Conservation (phyloP, 345 rosid genomes). For the Euphorbia lathyris region DNA sequence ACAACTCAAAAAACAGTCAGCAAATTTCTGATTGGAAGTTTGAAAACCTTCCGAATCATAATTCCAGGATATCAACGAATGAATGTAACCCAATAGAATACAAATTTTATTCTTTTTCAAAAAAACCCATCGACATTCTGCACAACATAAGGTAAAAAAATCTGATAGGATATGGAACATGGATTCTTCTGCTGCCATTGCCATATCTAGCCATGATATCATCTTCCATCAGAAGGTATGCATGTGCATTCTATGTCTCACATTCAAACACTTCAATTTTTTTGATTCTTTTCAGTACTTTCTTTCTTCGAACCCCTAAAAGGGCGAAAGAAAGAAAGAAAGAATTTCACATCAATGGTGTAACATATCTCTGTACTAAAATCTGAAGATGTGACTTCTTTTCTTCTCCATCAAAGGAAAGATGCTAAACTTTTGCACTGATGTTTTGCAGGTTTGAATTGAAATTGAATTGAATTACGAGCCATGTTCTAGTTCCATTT, state of each 20-base stretch:
- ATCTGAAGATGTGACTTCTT: constrained; percentile 21
- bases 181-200: background rate
- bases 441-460: background rate
- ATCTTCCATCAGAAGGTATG: background rate
- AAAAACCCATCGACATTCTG: no score
- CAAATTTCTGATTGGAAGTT: background rate
- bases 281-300: constrained; percentile 31
- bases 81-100: no score
- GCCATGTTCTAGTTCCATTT: background rate
- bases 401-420: constrained; percentile 31
- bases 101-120: no score
- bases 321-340: background rate
- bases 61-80: no score
- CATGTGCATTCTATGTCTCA: background rate
- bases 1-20: background rate
- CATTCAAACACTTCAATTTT: background rate
- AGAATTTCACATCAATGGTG: constrained; percentile 30
- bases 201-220: constrained; percentile 13
- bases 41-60: background rate
- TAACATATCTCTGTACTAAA: constrained; percentile 30
- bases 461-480: no score
- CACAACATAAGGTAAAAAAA: no score
- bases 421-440: constrained; percentile 13
- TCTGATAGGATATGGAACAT: background rate
- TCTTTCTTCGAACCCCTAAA: background rate